Conservation (phyloP, 2,329 filamentous ascomycete genomes). For the Penicillium sp. region DNA sequence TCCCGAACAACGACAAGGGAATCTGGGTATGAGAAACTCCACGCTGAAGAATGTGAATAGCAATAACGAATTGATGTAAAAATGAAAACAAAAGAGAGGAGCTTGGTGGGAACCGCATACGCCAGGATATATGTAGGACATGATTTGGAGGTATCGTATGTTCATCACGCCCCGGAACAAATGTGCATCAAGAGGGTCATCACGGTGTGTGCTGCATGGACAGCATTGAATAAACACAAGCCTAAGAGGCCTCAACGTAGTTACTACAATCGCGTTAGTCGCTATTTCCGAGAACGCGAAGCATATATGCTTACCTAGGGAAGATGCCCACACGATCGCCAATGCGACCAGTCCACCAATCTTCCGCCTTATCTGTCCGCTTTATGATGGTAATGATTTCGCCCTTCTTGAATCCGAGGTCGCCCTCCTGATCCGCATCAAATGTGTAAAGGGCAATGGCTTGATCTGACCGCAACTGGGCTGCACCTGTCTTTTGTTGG, state of each 20-base stretch:
- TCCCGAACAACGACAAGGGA: background rate
- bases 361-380: slow-evolving; percentile 86
- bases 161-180: slow-evolving; percentile 10
- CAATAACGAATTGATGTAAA: slow-evolving; percentile 2
- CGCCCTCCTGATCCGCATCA: slow-evolving; percentile 86
- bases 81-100: background rate
- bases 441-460: slow-evolving; percentile 91
- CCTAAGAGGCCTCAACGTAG: slow-evolving; percentile 37
- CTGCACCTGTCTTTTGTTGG: slow-evolving; percentile 41
- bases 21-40: slow-evolving; percentile 21
- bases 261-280: slow-evolving; percentile 29
- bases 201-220: slow-evolving; percentile 24
- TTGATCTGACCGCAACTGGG: slow-evolving; percentile 60
- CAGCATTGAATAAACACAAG: slow-evolving; percentile 10
- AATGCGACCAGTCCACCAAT: slow-evolving; percentile 97
- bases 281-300: background rate
- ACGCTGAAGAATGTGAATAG: slow-evolving; percentile 19
- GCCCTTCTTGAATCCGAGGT: slow-evolving; percentile 94
- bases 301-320: slow-evolving; percentile 59
- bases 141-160: slow-evolving; percentile 7
- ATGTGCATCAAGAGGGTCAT: slow-evolving; percentile 15
- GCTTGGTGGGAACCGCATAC: slow-evolving; percentile 15
- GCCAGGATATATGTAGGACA: slow-evolving; percentile 20
- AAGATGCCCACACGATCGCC: slow-evolving; percentile 86
- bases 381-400: slow-evolving; percentile 94